Conservation (phyloP, 768 basidiomycete species). For the Tulasnella sp. region DNA sequence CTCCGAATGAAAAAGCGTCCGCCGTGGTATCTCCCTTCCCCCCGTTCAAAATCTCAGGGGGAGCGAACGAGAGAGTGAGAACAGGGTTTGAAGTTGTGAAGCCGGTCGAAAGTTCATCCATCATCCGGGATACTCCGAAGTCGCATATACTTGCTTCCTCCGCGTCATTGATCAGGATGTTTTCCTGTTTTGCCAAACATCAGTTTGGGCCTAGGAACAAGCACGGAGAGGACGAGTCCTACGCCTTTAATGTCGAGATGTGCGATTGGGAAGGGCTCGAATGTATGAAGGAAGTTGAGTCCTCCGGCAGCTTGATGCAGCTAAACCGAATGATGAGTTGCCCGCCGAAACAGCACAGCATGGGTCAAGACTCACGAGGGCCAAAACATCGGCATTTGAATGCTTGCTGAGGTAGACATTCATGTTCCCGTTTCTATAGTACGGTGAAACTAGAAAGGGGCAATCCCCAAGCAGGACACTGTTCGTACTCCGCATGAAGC, state of each 20-base stretch:
- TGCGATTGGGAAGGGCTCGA: not conserved
- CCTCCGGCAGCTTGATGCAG: not conserved
- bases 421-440: not conserved
- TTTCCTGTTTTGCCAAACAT: not conserved
- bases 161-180: slow-evolving; percentile 6
- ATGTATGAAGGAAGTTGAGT: not conserved
- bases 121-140: not conserved
- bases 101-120: not conserved
- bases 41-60: not conserved
- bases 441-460: not conserved
- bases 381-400: not conserved
- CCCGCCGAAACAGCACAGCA: too few species aligned
- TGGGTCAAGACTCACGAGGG: not conserved
- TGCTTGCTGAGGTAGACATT: not conserved
- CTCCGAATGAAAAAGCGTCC: slow-evolving; percentile 3
- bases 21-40: not conserved
- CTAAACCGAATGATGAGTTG: not conserved
- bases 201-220: not conserved
- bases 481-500: slow-evolving; percentile 6
- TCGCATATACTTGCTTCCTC: slow-evolving; percentile 1
- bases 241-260: not conserved
- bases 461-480: not conserved
- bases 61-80: not conserved
- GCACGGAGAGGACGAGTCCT: not conserved
- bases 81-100: not conserved